Evolutionary conservation across 345 rosid species (phyloP).

Genomic region (Brassica cretica): DNA sequence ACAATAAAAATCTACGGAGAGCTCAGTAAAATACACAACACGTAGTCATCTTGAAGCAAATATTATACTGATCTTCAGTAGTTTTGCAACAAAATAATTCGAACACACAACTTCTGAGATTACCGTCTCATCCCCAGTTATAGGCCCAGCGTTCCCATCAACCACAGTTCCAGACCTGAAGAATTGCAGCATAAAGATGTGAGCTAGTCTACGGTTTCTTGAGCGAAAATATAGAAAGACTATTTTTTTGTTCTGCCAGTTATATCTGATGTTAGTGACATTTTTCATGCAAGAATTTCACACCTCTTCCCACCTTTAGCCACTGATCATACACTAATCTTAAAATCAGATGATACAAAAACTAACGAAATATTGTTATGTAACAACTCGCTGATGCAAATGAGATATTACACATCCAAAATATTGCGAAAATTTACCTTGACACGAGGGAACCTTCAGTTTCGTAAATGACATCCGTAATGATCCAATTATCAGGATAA

Average conservation of each 20-base stretch:
- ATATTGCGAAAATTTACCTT: constrained; percentile 48
- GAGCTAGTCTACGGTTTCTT: constrained; percentile 12
- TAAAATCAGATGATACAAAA: background rate
- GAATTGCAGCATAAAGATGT: constrained; percentile 25
- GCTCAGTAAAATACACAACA: background rate
- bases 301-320: background rate
- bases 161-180: constrained; percentile 85
- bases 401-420: constrained; percentile 1
- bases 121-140: constrained; percentile 97
- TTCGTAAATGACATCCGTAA: constrained; percentile 89
- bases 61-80: background rate
- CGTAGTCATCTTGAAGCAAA: background rate
- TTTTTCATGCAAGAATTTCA: constrained; percentile 7
- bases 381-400: constrained; percentile 5
- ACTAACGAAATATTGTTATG: background rate
- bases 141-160: constrained; percentile 86
- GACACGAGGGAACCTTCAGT: constrained; percentile 81
- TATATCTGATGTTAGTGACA: background rate
- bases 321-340: background rate
- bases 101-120: constrained; percentile 33
- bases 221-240: background rate
- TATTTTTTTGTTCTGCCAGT: background rate
- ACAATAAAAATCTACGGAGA: background rate
- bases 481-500: constrained; percentile 98
- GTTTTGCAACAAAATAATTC: constrained; percentile 6